Conservation (phyloP, 2,329 filamentous ascomycete species). For the Fusarium tjaetaba region DNA sequence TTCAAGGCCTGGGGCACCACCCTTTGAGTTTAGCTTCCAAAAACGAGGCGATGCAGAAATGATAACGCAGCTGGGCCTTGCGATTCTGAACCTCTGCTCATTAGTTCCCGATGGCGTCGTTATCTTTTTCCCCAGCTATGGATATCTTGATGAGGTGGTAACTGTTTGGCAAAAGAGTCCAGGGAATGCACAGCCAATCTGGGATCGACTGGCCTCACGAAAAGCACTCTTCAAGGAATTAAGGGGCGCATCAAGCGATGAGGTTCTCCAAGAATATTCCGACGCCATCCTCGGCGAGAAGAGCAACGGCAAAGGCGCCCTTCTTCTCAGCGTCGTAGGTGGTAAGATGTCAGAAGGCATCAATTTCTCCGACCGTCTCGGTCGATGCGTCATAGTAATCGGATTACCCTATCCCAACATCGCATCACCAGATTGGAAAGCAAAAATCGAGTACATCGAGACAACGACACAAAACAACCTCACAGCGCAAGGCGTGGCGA, state of each 20-base stretch:
- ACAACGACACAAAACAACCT: conserved; percentile 59
- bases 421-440: conserved; percentile 89
- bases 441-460: conserved; percentile 88
- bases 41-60: conserved; percentile 75
- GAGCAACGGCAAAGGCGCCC: conserved; percentile 65
- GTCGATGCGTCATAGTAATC: conserved; percentile 89
- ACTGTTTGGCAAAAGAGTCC: conserved; percentile 64
- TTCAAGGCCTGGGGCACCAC: conserved; percentile 54
- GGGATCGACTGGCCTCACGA: conserved; percentile 65
- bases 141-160: conserved; percentile 83
- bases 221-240: conserved; percentile 72
- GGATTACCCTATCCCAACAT: conserved; percentile 94
- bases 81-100: conserved; percentile 76
- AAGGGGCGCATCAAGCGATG: conserved; percentile 69
- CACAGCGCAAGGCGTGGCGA: conserved; percentile 22
- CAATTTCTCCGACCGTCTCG: conserved; percentile 93
- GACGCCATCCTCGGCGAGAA: conserved; percentile 67
- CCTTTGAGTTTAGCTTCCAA: conserved; percentile 89
- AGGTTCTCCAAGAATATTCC: conserved; percentile 78
- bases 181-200: conserved; percentile 56
- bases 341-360: conserved; percentile 97
- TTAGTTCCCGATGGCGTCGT: conserved; percentile 89
- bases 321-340: conserved; percentile 90
- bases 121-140: conserved; percentile 95
- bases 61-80: conserved; percentile 77